Base-by-base conservation (phyloP, 2,329 filamentous ascomycete species). In the Hypoxylon sp. region DNA sequence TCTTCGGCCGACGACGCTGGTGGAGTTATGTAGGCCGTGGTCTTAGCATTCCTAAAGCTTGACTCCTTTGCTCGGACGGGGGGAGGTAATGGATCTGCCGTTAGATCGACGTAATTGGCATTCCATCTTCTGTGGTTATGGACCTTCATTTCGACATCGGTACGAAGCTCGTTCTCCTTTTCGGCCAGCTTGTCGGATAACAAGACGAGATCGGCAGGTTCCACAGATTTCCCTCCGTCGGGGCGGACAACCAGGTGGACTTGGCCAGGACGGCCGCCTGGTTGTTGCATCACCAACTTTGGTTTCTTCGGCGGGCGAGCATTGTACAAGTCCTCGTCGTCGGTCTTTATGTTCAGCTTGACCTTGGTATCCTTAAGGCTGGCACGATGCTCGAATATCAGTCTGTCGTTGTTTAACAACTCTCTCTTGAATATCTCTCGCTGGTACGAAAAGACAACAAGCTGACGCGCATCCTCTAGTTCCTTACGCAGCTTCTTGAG, bases 111-210 rank as follows among this genome's bases (percentile, higher is more conserved):
- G 81, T 92, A 93, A 74, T 92, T 91, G 71, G 91, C 85, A 79
- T 97, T 97, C 93, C 94, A 97, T 76, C 91, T 89, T 71, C 91
- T 88, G 79, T 97, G 94, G 78, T 95, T 94, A 72, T 90, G 86
- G 56, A 96, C 89, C 78, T 96, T 94, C 71, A 88, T 88, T 77
- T 96, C 92, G 75, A 98, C 92, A 73, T 96, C 93, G 68, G 85
- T 84, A 66, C 90, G 85, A 70, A 97, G 88, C 71, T 91, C 88
- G 70, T 91, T 93, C 70, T 94, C 90, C 77, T 92, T 92, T 77
- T 97, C 92, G 44, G 88, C 88, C 57, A 91, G 84, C 71, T 92
- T 87, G 72, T 97, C 92, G 64, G 91, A 85, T 67, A 97, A 80
- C 67, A 89, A 83, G 32, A 91, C 84, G 64, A 97, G 85, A 73